Evolutionary conservation across 106 monocot genomes (phyloP).

Genomic region (Dendrobium catenatum): DNA sequence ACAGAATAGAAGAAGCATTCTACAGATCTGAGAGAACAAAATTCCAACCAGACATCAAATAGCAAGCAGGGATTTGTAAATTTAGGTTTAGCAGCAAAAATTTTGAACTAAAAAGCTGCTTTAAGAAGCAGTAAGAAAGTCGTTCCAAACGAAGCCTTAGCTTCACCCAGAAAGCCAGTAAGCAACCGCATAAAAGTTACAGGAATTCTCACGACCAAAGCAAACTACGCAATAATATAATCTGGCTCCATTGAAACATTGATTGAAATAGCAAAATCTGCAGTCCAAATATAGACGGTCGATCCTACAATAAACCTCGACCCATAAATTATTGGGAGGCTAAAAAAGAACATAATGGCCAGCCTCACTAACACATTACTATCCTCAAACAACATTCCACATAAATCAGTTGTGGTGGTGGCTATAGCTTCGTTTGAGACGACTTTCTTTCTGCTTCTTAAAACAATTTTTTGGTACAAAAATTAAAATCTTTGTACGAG

Average conservation of each 20-base stretch:
- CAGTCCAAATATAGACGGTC: neutral
- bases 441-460: no score
- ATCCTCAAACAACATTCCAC: neutral
- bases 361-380: neutral
- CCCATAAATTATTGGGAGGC: slow-evolving; percentile 3
- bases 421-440: neutral
- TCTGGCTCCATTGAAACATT: neutral
- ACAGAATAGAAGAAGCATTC: no score
- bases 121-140: neutral
- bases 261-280: neutral
- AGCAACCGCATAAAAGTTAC: neutral
- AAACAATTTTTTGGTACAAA: no score
- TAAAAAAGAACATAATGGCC: neutral
- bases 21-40: no score
- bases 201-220: neutral
- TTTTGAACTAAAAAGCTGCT: no score
- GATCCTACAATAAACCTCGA: slow-evolving; percentile 5
- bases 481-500: no score
- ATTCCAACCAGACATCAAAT: no score
- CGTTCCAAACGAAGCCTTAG: no score
- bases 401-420: neutral
- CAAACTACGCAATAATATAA: neutral
- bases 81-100: no score
- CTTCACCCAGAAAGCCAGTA: neutral
- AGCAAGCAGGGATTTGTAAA: no score